Evolutionary conservation across 192 early-diverging fungal genomes (phyloP), one percentile per base, ranked within the genome.

Genomic region (Podila epigama): DNA sequence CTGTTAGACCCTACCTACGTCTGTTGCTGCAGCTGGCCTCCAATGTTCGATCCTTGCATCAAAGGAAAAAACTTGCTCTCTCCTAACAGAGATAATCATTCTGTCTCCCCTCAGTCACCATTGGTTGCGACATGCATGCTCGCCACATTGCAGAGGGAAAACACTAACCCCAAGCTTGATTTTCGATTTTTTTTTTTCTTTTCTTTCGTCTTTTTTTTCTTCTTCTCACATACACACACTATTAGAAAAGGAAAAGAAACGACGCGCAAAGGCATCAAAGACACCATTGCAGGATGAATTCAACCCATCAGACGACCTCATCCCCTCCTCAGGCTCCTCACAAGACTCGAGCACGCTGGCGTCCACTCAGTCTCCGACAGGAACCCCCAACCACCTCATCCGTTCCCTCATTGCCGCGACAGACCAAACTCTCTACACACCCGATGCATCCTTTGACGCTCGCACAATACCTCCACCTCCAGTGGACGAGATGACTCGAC

Each of bases 321-420:
- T 54, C 52, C 15, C 64, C 5, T 36, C 48, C 4, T 29, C 58
- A 16, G n/a, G 35, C 18, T 13, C 39, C 18, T 25, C n/a, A 3
- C 20, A 48, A 27, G 58, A 56, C 2, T 40, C 71, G 20, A 41
- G 28, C 22, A 61, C 33, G 2, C 53, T 34, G 42, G 27, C 41
- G 4, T 54, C 28, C 8, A 35, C 31, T 31, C 42, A 55, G 35
- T 40, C 37, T 18, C 28, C 20, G 15, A 42, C 66, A 18, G 58
- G 71, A 41, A 29, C 37, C 20, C 60, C 44, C 29, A 72, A 75
- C 61, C 29, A 42, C 41, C 54, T 75, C 20, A 40, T 75, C 11
- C 63, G 66, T 4, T 48, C 64, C 20, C 50, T 75, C n/a, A 41
- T 58, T 27, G 32, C 37, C 20, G 72, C 65, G 0, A 54, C 60